Evolutionary conservation across 768 basidiomycete species (phyloP).

Genomic region (Clitopilus passeckerianus): DNA sequence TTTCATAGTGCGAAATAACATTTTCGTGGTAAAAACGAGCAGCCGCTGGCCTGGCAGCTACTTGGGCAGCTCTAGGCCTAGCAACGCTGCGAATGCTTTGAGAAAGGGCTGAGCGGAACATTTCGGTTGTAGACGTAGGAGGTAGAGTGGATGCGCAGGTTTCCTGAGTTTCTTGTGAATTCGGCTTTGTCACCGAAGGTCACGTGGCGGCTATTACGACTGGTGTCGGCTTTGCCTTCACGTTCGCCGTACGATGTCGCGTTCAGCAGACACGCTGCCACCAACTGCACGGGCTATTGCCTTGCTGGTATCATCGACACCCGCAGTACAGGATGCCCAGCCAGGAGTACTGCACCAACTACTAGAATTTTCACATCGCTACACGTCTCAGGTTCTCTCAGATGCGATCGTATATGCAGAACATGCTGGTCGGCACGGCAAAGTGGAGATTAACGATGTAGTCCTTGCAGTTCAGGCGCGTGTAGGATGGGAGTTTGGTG

Average conservation of each 20-base stretch:
- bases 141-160: conserved; percentile 4
- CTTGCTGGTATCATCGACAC: conserved; percentile 76
- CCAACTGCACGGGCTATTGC: conserved; percentile 83
- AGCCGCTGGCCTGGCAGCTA: conserved; percentile 42
- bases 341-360: conserved; percentile 84
- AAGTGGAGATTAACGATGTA: conserved; percentile 81
- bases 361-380: conserved; percentile 82
- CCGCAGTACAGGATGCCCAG: conserved; percentile 81
- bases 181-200: conserved; percentile 14
- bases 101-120: conserved; percentile 64
- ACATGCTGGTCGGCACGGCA: conserved; percentile 73
- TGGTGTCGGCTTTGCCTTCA: not conserved
- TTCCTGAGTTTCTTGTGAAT: not conserved
- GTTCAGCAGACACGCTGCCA: conserved; percentile 65
- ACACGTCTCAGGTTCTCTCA: conserved; percentile 76
- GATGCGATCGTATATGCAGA: conserved; percentile 87
- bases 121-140: conserved; percentile 37
- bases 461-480: conserved; percentile 80
- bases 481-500: conserved; percentile 91
- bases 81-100: conserved; percentile 44
- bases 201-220: not conserved
- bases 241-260: conserved; percentile 27
- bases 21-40: conserved; percentile 89
- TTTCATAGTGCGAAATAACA: conserved; percentile 96
- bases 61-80: conserved; percentile 34